phyloP scores from a whole-genome alignment of 768 basidiomycete genomes.

The Leccinum variicolor region DNA sequence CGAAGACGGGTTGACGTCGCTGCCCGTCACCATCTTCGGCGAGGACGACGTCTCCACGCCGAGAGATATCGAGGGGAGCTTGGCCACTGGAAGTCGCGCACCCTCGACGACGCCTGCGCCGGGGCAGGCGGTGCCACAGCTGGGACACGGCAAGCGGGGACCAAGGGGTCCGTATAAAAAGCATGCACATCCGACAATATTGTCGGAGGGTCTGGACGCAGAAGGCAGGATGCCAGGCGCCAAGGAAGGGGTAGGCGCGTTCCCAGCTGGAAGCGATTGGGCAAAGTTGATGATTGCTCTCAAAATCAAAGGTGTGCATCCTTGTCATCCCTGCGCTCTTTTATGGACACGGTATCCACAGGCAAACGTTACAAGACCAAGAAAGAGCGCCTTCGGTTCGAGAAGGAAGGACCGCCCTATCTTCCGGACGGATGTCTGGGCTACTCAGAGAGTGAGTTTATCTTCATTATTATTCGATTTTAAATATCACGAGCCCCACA shows the following conservation, averaged over 20 bases:
- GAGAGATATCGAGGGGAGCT: conserved; percentile 46
- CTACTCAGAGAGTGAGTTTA: conserved; percentile 59
- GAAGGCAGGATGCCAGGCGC: conserved; percentile 75
- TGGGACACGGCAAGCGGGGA: conserved; percentile 34
- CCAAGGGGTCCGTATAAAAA: conserved; percentile 57
- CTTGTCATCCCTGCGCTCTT: not conserved
- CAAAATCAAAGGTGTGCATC: conserved; percentile 63
- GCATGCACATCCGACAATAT: conserved; percentile 32
- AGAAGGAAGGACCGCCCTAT: conserved; percentile 70
- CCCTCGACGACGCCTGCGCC: conserved; percentile 40
- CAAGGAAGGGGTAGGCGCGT: conserved; percentile 70
- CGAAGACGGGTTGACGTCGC: conserved; percentile 33
- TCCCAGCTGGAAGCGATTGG: conserved; percentile 68
- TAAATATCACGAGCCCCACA: conserved; percentile 23
- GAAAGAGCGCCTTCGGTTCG: conserved; percentile 74
- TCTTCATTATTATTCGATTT: not conserved
- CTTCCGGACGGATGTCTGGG: conserved; percentile 76
- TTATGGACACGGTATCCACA: not conserved
- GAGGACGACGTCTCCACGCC: conserved; percentile 40
- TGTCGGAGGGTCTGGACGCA: conserved; percentile 53
- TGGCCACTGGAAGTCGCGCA: conserved; percentile 44
- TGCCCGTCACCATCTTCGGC: conserved; percentile 24
- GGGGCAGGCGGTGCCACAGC: conserved; percentile 2
- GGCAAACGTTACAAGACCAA: conserved; percentile 80
- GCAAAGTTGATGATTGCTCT: conserved; percentile 70